Evolutionary conservation across 768 basidiomycete species (phyloP).

Genomic region (Agaricus sinodeliciosus): DNA sequence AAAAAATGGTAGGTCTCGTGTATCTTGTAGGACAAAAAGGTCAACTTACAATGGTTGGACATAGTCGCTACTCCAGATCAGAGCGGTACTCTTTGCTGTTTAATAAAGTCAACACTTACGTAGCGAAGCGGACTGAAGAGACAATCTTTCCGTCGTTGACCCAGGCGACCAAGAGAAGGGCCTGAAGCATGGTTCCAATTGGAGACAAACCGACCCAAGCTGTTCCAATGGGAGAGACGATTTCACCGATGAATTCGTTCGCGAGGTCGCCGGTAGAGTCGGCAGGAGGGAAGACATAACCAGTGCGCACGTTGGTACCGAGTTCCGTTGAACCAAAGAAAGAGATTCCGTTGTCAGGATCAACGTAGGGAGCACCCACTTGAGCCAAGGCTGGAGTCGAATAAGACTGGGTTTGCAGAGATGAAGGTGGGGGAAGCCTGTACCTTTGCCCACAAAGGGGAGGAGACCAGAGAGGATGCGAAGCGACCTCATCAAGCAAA

Average conservation of each 20-base stretch:
- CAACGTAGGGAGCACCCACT: conserved; percentile 35
- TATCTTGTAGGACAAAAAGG: not conserved
- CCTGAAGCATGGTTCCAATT: conserved; percentile 47
- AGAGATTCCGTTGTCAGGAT: conserved; percentile 43
- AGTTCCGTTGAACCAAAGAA: conserved; percentile 41
- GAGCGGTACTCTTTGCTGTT: not conserved
- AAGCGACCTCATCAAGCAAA: not conserved
- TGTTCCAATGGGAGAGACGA: conserved; percentile 47
- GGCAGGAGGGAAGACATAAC: conserved; percentile 47
- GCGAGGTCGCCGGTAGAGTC: conserved; percentile 29
- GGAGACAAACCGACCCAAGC: conserved; percentile 52
- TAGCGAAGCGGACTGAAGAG: conserved; percentile 43
- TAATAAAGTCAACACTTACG: conserved; percentile 31
- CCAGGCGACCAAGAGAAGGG: conserved; percentile 57
- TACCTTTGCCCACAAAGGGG: conserved; percentile 7
- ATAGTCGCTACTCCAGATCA: conserved; percentile 33
- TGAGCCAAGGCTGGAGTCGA: conserved; percentile 34
- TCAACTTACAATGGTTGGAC: conserved; percentile 38
- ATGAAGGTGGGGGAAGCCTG: not conserved
- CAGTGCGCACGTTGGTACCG: conserved; percentile 36
- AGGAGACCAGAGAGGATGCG: not conserved
- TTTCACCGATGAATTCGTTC: conserved; percentile 57
- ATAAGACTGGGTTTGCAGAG: not conserved
- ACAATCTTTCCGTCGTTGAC: conserved; percentile 48
- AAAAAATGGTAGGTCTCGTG: not conserved